Evolutionary conservation across 192 early-diverging fungal genomes (phyloP).

Genomic region (Gamsiella multidivaricata): DNA sequence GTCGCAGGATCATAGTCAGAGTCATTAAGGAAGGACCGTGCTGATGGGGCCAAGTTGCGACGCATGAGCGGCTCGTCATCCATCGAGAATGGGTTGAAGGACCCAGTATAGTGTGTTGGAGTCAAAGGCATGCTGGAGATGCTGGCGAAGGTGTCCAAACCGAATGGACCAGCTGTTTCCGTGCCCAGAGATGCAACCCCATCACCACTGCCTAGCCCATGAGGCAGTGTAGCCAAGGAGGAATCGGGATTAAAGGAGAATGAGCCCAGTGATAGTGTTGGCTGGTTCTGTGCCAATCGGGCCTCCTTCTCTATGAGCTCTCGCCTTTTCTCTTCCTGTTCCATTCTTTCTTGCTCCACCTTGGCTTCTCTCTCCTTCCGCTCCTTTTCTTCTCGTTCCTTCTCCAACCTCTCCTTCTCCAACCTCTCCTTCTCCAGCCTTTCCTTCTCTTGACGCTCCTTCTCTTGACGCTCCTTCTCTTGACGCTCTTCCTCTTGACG

Average conservation of each 20-base stretch:
- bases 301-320: constrained; percentile 21
- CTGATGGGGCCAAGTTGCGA: constrained; percentile 27
- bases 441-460: constrained; percentile 13
- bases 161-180: constrained; percentile 16
- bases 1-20: constrained; percentile 25
- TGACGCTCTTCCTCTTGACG: neutral
- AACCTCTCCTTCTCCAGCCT: neutral
- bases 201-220: neutral
- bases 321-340: neutral
- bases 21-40: constrained; percentile 28
- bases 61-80: constrained; percentile 55
- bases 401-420: constrained; percentile 10
- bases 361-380: neutral
- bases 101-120: constrained; percentile 53
- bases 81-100: constrained; percentile 59
- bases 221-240: constrained; percentile 22
- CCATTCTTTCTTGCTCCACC: constrained; percentile 7
- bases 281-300: constrained; percentile 19
- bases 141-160: constrained; percentile 32
- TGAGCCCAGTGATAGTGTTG: constrained; percentile 37
- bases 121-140: constrained; percentile 34
- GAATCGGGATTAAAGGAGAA: constrained; percentile 50
- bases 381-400: constrained; percentile 13
- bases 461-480: constrained; percentile 9
- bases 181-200: neutral